phyloP scores from a whole-genome alignment of 1,284 basidiomycete genomes.

The Cryptococcus sp. region DNA sequence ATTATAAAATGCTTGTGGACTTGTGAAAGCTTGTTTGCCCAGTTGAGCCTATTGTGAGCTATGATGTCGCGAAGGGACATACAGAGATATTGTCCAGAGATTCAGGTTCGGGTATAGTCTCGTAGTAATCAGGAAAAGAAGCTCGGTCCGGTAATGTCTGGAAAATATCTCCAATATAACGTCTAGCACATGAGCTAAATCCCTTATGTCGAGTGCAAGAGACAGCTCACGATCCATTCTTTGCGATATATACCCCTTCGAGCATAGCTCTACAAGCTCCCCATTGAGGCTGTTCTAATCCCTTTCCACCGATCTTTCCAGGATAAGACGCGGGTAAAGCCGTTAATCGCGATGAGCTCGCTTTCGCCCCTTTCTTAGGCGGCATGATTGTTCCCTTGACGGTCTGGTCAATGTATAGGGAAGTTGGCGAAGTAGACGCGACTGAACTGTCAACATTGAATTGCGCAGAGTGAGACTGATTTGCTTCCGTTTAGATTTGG shows the following conservation, averaged over 20 bases:
- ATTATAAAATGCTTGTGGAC: slow-evolving; percentile 41
- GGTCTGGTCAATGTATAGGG: no score
- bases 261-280: slow-evolving; percentile 38
- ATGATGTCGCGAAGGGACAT: slow-evolving; percentile 8
- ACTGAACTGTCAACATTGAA: no score
- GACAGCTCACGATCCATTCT: slow-evolving; percentile 37
- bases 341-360: background rate
- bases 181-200: slow-evolving; percentile 19
- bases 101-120: slow-evolving; percentile 44
- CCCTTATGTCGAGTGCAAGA: no score
- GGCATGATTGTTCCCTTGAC: background rate
- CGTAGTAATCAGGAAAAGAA: slow-evolving; percentile 42
- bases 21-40: slow-evolving; percentile 21
- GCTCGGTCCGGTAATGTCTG: slow-evolving; percentile 36
- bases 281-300: slow-evolving; percentile 34
- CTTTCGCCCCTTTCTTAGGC: background rate
- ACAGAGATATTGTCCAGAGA: slow-evolving; percentile 43
- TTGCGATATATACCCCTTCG: slow-evolving; percentile 36
- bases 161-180: slow-evolving; percentile 36
- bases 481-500: no score
- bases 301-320: slow-evolving; percentile 24
- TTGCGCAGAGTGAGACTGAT: no score
- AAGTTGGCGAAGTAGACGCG: no score
- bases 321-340: slow-evolving; percentile 23
- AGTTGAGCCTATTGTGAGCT: slow-evolving; percentile 24